Conservation (phyloP, 2,329 filamentous ascomycete genomes). For the Arthrobotrys pseudoclavata region DNA sequence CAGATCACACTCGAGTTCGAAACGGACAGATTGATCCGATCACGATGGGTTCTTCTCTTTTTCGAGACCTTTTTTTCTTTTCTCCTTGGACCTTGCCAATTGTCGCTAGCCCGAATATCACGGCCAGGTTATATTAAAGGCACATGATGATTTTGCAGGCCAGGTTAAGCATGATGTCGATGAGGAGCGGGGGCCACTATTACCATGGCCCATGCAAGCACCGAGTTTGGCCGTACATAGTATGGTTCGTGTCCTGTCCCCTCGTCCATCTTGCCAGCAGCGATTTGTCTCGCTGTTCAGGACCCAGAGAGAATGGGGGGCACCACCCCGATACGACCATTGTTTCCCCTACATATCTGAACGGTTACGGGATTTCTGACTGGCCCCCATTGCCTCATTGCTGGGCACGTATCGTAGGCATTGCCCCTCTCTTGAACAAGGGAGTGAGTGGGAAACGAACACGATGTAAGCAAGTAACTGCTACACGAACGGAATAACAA, state of each 20-base stretch:
- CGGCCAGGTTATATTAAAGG: slow-evolving; percentile 60
- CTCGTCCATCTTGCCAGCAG: slow-evolving; percentile 39
- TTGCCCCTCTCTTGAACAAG: slow-evolving; percentile 48
- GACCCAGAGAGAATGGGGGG: slow-evolving; percentile 44
- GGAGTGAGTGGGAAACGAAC: slow-evolving; percentile 39
- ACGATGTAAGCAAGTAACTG: slow-evolving; percentile 38
- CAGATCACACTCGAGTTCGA: neutral
- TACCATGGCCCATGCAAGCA: slow-evolving; percentile 57
- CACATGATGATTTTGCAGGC: slow-evolving; percentile 58
- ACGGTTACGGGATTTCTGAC: slow-evolving; percentile 21
- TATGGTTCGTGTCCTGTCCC: slow-evolving; percentile 38
- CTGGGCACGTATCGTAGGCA: slow-evolving; percentile 14
- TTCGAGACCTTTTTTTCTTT: slow-evolving; percentile 20
- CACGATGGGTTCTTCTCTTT: slow-evolving; percentile 1
- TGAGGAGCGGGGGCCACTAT: slow-evolving; percentile 55
- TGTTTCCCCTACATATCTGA: slow-evolving; percentile 15
- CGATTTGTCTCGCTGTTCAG: slow-evolving; percentile 8
- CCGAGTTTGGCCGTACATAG: slow-evolving; percentile 53
- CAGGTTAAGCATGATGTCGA: slow-evolving; percentile 56
- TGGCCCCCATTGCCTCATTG: slow-evolving; percentile 32
- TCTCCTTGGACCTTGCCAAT: slow-evolving; percentile 43
- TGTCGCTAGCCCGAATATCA: slow-evolving; percentile 43
- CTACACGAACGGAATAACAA: slow-evolving; percentile 53
- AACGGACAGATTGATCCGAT: slow-evolving; percentile 41
- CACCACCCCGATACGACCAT: slow-evolving; percentile 24